Evolutionary conservation across 805 yeast genomes (phyloP), one percentile per base, ranked within the genome.

Genomic region (Hanseniaspora jakobsenii): DNA sequence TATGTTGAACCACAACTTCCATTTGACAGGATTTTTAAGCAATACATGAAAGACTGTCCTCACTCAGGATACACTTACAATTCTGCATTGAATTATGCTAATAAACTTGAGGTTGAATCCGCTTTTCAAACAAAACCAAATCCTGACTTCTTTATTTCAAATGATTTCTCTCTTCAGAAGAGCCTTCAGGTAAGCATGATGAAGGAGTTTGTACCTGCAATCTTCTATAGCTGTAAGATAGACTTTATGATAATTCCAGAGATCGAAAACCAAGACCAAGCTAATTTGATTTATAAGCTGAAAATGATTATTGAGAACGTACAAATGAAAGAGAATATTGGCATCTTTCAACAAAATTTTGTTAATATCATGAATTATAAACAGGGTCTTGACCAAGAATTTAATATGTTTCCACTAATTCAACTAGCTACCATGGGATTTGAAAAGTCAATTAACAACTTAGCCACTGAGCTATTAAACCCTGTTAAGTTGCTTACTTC

Each of bases 341-440:
- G 21, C 6, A 35, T 42, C 7, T 42, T 41, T 17, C 34, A 42
- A 9, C 46, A 42, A 29, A 42, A 42, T 23, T 42, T 42, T 35
- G 30, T 42, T 10, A 42, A 42, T n/a, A 28, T 42, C 7, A 35
- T 42, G 39, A 42, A 42, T n/a, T 42, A 28, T 17, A 28, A 21
- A 23, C 8, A n/a, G 8, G 32, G 32, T 6, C 16, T 28, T 6
- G 38, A 34, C 9, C 5, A 17, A 13, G 16, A 18, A 10, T 23
- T 42, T 16, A 42, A 42, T 35, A 14, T 35, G 4, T 42, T 42
- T 42, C 39, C 46, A 7, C 34, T 42, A 39, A 23, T 22, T 5
- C 40, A 42, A 29, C 23, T 42, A 21, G n/a, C 46, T 6, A 35
- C 34, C 9, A 42, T 42, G 46, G 46, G 46, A 3, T 35, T 19